Conservation (phyloP, 2,329 filamentous ascomycete genomes). For the Teratosphaeria destructans region DNA sequence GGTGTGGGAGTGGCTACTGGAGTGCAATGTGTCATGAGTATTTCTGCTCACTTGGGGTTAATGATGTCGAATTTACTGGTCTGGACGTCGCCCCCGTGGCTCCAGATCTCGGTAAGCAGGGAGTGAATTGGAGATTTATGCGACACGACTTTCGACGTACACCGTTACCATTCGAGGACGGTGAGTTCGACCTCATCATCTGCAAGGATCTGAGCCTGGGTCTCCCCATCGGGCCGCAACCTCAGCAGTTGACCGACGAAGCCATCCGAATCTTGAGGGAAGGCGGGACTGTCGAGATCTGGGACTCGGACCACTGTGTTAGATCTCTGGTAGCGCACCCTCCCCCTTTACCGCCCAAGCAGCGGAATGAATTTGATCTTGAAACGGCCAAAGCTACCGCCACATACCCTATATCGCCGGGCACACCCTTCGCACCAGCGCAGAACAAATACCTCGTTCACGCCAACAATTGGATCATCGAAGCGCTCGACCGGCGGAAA, state of each 20-base stretch:
- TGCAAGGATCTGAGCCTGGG: slow-evolving; percentile 71
- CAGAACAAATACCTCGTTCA: slow-evolving; percentile 74
- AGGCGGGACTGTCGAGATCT: slow-evolving; percentile 73
- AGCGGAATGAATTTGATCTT: slow-evolving; percentile 54
- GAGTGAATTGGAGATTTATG: slow-evolving; percentile 80
- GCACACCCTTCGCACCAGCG: slow-evolving; percentile 69
- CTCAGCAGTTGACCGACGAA: slow-evolving; percentile 55
- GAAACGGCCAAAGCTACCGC: slow-evolving; percentile 58
- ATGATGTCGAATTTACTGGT: slow-evolving; percentile 66
- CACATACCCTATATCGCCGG: slow-evolving; percentile 72
- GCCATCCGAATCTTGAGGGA: slow-evolving; percentile 65
- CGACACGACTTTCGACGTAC: slow-evolving; percentile 71
- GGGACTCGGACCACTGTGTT: slow-evolving; percentile 79
- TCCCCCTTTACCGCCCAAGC: slow-evolving; percentile 46
- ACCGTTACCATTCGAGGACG: slow-evolving; percentile 68
- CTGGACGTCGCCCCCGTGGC: slow-evolving; percentile 70
- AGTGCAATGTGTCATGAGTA: slow-evolving; percentile 77
- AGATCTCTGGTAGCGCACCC: slow-evolving; percentile 74
- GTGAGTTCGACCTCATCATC: slow-evolving; percentile 80
- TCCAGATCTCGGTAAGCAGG: slow-evolving; percentile 53
- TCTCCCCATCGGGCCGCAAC: slow-evolving; percentile 46
- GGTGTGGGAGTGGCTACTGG: slow-evolving; percentile 84
- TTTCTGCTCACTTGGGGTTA: slow-evolving; percentile 57
- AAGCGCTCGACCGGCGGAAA: slow-evolving; percentile 61
- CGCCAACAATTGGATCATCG: slow-evolving; percentile 72